Evolutionary conservation across 768 basidiomycete genomes (phyloP).

Genomic region (Psilocybe sp.): DNA sequence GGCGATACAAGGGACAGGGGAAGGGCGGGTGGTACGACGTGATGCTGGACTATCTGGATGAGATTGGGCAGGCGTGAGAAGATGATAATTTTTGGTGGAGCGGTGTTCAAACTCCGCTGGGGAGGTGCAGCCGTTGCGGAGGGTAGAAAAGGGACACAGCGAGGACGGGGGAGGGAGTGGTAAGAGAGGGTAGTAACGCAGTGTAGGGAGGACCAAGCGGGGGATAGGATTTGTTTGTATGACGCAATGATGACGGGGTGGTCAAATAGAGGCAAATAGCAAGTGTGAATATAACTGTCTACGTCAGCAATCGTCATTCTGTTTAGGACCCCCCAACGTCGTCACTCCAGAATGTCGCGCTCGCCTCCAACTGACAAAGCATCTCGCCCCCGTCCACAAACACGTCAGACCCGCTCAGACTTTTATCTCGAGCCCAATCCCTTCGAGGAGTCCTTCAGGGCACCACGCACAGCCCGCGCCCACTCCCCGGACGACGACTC

Average conservation of each 20-base stretch:
- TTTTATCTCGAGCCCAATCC: constrained; percentile 86
- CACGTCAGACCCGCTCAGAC: constrained; percentile 56
- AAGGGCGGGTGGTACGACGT: constrained; percentile 28
- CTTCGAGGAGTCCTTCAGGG: constrained; percentile 91
- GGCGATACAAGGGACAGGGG: constrained; percentile 41
- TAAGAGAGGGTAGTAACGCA: not conserved
- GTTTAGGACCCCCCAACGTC: constrained; percentile 33
- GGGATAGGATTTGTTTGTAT: constrained; percentile 8
- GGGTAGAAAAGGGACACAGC: constrained; percentile 3
- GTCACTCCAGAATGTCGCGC: constrained; percentile 36
- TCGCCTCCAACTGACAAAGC: constrained; percentile 35
- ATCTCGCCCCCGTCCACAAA: constrained; percentile 17
- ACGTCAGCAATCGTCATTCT: constrained; percentile 52
- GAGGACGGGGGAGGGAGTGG: not conserved
- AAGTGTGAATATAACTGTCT: constrained; percentile 41
- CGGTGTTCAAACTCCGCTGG: constrained; percentile 11
- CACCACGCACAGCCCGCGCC: constrained; percentile 51
- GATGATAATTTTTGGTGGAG: constrained; percentile 14
- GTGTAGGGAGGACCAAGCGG: not conserved
- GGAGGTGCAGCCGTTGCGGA: not conserved
- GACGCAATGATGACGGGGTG: constrained; percentile 22
- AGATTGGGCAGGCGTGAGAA: constrained; percentile 11
- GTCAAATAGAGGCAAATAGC: constrained; percentile 41
- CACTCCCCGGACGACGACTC: constrained; percentile 27
- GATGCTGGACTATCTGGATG: constrained; percentile 36